Evolutionary conservation across 1,284 basidiomycete genomes (phyloP).

Genomic region (Ustilago lituana): DNA sequence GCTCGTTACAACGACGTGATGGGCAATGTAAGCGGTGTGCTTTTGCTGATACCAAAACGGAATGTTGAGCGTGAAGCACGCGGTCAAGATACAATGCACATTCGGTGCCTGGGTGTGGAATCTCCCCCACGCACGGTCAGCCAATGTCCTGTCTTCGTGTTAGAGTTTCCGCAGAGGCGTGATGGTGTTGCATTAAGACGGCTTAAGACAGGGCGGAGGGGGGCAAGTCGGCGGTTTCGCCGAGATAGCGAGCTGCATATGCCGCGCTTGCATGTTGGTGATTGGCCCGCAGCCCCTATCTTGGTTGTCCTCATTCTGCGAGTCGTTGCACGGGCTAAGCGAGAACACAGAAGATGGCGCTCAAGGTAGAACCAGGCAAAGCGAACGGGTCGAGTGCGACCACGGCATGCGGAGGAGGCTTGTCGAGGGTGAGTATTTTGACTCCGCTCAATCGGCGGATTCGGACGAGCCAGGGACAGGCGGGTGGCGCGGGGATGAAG

Average conservation of each 20-base stretch:
- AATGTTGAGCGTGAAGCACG: neutral
- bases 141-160: too few relatives aligned
- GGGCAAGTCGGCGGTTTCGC: conserved; percentile 22
- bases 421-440: too few relatives aligned
- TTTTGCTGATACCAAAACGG: neutral
- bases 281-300: neutral
- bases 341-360: too few relatives aligned
- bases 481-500: too few relatives aligned
- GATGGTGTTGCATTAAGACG: neutral
- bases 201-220: neutral
- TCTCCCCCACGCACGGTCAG: too few relatives aligned
- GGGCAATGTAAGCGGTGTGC: too few relatives aligned
- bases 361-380: too few relatives aligned
- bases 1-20: too few relatives aligned
- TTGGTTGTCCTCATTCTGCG: too few relatives aligned
- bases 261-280: neutral
- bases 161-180: neutral
- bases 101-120: too few relatives aligned
- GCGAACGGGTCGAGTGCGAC: too few relatives aligned
- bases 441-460: conserved; percentile 2
- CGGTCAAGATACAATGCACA: neutral
- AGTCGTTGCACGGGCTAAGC: conserved; percentile 1
- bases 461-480: conserved; percentile 10
- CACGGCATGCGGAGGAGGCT: too few relatives aligned
- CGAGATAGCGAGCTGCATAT: conserved; percentile 16